Percentiles rank a stretch among this genome's conserved stretches.
These are phyloP conservation scores for Leccinum uliginosum DNA, from an alignment of 768 basidiomycete species.

Conservation along the genomic window DNA sequence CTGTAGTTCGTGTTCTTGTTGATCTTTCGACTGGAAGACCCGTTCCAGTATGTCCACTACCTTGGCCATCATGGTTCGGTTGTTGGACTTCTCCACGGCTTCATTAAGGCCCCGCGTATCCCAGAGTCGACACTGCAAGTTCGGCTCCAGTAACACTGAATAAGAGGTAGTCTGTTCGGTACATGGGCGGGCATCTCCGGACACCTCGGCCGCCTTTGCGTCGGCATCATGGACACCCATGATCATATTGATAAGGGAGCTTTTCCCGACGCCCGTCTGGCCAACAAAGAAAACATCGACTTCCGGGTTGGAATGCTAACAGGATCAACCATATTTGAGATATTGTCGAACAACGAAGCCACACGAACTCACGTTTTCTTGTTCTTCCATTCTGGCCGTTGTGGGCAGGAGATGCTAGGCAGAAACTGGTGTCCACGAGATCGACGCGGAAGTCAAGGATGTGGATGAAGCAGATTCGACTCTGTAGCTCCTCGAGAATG, in stretches of 20 bases:
- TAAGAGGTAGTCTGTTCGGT: slow-evolving; percentile 12
- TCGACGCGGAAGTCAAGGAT: not conserved
- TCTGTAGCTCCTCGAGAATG: not conserved
- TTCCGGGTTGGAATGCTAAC: slow-evolving; percentile 5
- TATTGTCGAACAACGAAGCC: not conserved
- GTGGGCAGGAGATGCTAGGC: not conserved
- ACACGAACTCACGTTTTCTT: slow-evolving; percentile 7
- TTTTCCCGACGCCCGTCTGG: slow-evolving; percentile 25
- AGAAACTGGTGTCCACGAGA: not conserved
- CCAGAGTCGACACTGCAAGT: slow-evolving; percentile 18
- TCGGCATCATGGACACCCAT: slow-evolving; percentile 5
- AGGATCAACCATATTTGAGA: slow-evolving; percentile 2
- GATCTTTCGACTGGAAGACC: slow-evolving; percentile 9
- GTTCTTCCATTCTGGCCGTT: slow-evolving; percentile 14
- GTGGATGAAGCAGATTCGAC: not conserved
- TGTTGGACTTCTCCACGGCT: slow-evolving; percentile 7
- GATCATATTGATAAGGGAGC: slow-evolving; percentile 25
- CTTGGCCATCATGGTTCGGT: slow-evolving; percentile 6
- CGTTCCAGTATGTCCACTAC: slow-evolving; percentile 1
- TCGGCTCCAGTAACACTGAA: not conserved
- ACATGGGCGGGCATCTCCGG: slow-evolving; percentile 17
- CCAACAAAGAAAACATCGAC: slow-evolving; percentile 22
- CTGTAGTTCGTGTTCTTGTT: slow-evolving; percentile 20
- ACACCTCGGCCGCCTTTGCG: slow-evolving; percentile 11
- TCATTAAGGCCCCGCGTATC: slow-evolving; percentile 26